Percentiles rank a stretch among this genome's conserved stretches.
phyloP scores from a whole-genome alignment of 108 stramenopile genomes.

The Mediolabrus comicus region DNA sequence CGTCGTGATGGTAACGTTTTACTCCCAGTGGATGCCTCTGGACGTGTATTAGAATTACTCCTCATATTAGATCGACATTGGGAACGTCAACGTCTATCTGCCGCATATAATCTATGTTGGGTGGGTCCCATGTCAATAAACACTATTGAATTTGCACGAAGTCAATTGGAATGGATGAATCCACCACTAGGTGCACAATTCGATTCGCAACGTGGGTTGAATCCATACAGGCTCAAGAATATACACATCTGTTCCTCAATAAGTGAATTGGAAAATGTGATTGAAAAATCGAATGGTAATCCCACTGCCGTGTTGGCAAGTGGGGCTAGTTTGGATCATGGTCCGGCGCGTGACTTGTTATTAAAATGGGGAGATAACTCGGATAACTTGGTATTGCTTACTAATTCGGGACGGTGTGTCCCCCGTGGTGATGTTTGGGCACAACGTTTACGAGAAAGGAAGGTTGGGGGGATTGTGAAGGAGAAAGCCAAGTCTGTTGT shows the following conservation, averaged over 20 bases:
- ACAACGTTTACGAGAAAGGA: not conserved
- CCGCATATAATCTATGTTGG: conserved; percentile 87
- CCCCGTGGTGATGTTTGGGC: conserved; percentile 49
- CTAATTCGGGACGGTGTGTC: conserved; percentile 70
- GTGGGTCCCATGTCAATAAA: conserved; percentile 86
- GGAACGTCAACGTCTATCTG: conserved; percentile 70
- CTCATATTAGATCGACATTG: conserved; percentile 82
- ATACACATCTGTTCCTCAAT: conserved; percentile 58
- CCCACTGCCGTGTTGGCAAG: conserved; percentile 81
- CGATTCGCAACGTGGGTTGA: conserved; percentile 51
- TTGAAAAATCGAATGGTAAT: conserved; percentile 39
- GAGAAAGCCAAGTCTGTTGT: not conserved
- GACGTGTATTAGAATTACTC: conserved; percentile 87
- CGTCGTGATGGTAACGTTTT: conserved; percentile 92
- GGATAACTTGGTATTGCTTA: conserved; percentile 78
- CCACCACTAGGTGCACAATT: conserved; percentile 57
- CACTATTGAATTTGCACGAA: conserved; percentile 85
- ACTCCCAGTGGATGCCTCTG: conserved; percentile 87
- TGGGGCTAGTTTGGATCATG: conserved; percentile 76
- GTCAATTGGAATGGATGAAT: conserved; percentile 90
- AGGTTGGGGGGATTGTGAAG: not conserved
- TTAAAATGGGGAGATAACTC: conserved; percentile 77
- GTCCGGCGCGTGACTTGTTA: conserved; percentile 82
- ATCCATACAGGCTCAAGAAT: conserved; percentile 61
- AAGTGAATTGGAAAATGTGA: conserved; percentile 56